phyloP scores from a whole-genome alignment of 495 filamentous ascomycete genomes.

The Tuber microsphaerosporum region DNA sequence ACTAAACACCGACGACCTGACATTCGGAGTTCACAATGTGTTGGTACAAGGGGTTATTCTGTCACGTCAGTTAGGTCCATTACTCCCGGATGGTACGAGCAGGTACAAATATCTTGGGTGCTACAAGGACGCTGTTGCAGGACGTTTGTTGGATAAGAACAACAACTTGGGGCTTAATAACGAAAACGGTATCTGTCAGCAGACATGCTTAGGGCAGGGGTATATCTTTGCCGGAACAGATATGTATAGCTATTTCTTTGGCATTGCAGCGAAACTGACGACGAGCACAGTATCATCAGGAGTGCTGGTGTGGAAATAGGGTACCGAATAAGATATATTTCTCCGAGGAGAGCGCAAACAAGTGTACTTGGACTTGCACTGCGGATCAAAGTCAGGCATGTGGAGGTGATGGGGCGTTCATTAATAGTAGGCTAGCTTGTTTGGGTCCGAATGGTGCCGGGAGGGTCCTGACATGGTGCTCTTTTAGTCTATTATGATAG shows the following conservation, averaged over 20 bases:
- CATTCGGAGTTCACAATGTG: slow-evolving; percentile 43
- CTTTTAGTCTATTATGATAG: slow-evolving; percentile 17
- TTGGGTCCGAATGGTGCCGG: slow-evolving; percentile 6
- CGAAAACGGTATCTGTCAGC: slow-evolving; percentile 44
- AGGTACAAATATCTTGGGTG: slow-evolving; percentile 45
- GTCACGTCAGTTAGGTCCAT: slow-evolving; percentile 39
- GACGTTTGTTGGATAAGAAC: slow-evolving; percentile 39
- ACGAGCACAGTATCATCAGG: slow-evolving; percentile 29
- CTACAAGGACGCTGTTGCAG: slow-evolving; percentile 41
- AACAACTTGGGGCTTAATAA: slow-evolving; percentile 35
- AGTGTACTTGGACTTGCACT: slow-evolving; percentile 19
- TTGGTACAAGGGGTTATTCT: slow-evolving; percentile 41
- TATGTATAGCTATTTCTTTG: not conserved
- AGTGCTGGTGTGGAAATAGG: slow-evolving; percentile 43
- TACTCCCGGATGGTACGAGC: slow-evolving; percentile 33
- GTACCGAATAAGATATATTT: slow-evolving; percentile 35
- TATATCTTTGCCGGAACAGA: slow-evolving; percentile 44
- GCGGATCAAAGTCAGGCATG: slow-evolving; percentile 18
- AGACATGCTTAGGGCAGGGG: slow-evolving; percentile 34
- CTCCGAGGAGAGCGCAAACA: slow-evolving; percentile 36
- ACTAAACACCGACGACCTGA: slow-evolving; percentile 45
- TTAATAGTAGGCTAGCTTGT: slow-evolving; percentile 37
- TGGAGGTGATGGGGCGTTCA: slow-evolving; percentile 16
- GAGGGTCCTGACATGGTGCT: not conserved
- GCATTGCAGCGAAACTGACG: not conserved